Evolutionary conservation across 148 eudicot genomes (phyloP).

Genomic region (Simmondsia chinensis): DNA sequence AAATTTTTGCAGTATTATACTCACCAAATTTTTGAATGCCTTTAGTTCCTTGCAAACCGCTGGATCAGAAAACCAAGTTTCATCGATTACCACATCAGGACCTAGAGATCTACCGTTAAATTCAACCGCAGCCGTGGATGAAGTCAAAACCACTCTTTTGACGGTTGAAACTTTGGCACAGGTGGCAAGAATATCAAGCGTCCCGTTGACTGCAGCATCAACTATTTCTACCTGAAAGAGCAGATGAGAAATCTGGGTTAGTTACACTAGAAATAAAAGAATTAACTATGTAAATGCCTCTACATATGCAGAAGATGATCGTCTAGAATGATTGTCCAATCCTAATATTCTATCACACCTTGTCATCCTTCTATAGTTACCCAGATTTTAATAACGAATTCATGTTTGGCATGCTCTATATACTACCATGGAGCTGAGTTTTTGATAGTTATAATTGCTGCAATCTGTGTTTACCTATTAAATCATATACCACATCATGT

Average conservation of each 20-base stretch:
- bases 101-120: slow-evolving; percentile 3
- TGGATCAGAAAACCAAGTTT: slow-evolving; percentile 28
- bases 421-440: too few relatives aligned
- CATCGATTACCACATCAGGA: slow-evolving; percentile 20
- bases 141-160: slow-evolving; percentile 32
- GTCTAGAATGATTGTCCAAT: too few relatives aligned
- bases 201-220: slow-evolving; percentile 37
- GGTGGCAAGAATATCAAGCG: slow-evolving; percentile 29
- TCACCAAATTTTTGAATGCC: slow-evolving; percentile 9
- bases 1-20: too few relatives aligned
- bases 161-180: slow-evolving; percentile 21
- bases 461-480: too few relatives aligned
- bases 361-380: too few relatives aligned
- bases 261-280: not conserved
- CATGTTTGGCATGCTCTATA: too few relatives aligned
- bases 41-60: slow-evolving; percentile 10
- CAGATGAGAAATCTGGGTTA: not conserved
- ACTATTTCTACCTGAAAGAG: slow-evolving; percentile 25
- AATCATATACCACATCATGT: too few relatives aligned
- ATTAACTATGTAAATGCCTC: too few relatives aligned
- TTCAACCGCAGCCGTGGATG: slow-evolving; percentile 27
- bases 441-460: too few relatives aligned
- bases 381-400: too few relatives aligned
- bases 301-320: too few relatives aligned
- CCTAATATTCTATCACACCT: too few relatives aligned